phyloP scores from a whole-genome alignment of 176 grass and related monocot genomes.

The Saccharum officinarum region DNA sequence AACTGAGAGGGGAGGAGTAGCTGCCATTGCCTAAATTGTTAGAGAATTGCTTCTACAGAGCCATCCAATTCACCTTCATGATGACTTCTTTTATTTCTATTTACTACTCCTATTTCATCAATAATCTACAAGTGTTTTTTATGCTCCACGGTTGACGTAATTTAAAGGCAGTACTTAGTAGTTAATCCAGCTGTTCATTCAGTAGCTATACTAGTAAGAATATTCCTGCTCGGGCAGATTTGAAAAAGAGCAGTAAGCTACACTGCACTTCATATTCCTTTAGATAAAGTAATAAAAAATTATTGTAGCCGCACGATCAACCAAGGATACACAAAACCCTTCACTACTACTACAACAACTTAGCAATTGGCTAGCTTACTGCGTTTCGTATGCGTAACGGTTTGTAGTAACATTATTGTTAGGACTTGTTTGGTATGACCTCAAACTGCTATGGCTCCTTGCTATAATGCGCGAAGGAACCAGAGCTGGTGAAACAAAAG shows the following conservation, averaged over 20 bases:
- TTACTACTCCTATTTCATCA: not conserved
- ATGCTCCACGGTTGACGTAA: not conserved
- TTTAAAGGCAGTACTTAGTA: not conserved
- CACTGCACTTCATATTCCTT: not conserved
- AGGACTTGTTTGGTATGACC: too few species aligned
- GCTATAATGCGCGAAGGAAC: too few species aligned
- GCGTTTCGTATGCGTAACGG: fast-evolving
- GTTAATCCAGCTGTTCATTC: not conserved
- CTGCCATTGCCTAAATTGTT: conserved; percentile 8
- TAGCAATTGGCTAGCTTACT: too few species aligned
- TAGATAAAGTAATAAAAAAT: not conserved
- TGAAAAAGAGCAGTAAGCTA: not conserved
- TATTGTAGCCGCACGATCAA: not conserved
- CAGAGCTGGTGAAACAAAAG: too few species aligned
- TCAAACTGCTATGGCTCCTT: too few species aligned
- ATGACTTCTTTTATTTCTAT: not conserved
- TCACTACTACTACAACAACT: not conserved
- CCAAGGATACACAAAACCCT: not conserved
- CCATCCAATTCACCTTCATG: not conserved
- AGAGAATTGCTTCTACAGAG: not conserved
- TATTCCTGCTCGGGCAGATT: not conserved
- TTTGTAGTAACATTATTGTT: too few species aligned
- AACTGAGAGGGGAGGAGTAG: not conserved
- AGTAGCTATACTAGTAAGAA: not conserved
- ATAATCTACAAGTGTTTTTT: not conserved